Conservation (phyloP, 768 basidiomycete genomes). For the Hypsizygus marmoreus region DNA sequence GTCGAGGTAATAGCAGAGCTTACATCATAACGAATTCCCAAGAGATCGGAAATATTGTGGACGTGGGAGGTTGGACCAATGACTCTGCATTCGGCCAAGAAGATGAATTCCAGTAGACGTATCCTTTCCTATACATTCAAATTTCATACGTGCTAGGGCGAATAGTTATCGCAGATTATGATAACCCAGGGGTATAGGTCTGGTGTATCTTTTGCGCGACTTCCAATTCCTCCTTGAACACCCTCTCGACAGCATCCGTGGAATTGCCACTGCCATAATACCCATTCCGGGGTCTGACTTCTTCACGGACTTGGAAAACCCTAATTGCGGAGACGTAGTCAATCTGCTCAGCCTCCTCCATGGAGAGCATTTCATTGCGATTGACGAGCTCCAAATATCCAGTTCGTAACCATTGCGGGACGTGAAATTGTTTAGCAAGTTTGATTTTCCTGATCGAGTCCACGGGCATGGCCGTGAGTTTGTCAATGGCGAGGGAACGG, state of each 20-base stretch:
- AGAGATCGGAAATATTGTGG: no score
- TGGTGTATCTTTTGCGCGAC: not conserved
- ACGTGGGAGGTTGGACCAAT: no score
- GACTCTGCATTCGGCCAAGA: no score
- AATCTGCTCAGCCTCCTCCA: conserved; percentile 10
- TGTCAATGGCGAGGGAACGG: conserved; percentile 10
- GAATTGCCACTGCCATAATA: not conserved
- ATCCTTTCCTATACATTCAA: no score
- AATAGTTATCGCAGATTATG: no score
- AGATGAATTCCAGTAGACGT: no score
- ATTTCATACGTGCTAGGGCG: no score
- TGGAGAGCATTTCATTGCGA: conserved; percentile 1
- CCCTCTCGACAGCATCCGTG: not conserved
- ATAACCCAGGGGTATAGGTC: no score
- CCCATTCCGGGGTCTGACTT: not conserved
- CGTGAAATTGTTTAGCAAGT: conserved; percentile 13
- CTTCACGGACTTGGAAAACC: conserved; percentile 15
- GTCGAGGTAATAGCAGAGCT: no score
- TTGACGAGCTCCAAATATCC: conserved; percentile 12
- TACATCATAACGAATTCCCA: no score
- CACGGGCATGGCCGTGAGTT: conserved; percentile 4
- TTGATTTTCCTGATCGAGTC: conserved; percentile 7
- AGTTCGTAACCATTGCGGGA: conserved; percentile 18
- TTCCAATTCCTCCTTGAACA: conserved; percentile 5
- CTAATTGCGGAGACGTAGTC: conserved; percentile 10